Evolutionary conservation across 257 asterid species (phyloP).

Genomic region (Solanum sitiens): DNA sequence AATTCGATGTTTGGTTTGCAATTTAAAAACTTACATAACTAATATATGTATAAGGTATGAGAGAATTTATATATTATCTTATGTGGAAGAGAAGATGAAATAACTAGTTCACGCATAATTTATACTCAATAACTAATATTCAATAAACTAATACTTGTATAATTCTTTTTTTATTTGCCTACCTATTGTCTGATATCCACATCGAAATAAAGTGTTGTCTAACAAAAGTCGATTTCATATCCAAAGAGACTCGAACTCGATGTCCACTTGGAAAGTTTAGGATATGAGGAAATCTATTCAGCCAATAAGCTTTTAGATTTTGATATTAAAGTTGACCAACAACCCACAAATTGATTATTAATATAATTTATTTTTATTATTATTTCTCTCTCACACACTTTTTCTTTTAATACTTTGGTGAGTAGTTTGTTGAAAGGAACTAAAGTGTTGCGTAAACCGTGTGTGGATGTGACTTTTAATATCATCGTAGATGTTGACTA

Average conservation of each 20-base stretch:
- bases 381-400: neutral
- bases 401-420: neutral
- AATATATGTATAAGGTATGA: too few species aligned
- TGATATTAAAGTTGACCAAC: slow-evolving; percentile 9
- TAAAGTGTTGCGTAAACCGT: neutral
- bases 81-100: too few species aligned
- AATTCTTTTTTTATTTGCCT: too few species aligned
- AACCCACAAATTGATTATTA: neutral
- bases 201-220: too few species aligned
- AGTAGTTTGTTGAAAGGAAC: neutral
- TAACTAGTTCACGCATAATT: too few species aligned
- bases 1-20: too few species aligned
- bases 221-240: too few species aligned
- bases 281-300: slow-evolving; percentile 15
- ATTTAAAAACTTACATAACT: too few species aligned
- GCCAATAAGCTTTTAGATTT: slow-evolving; percentile 21
- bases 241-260: neutral
- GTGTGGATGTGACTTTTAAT: neutral
- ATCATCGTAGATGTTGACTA: neutral
- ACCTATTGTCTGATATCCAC: too few species aligned
- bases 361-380: neutral
- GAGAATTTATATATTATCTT: too few species aligned
- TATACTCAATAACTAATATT: too few species aligned
- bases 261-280: neutral
- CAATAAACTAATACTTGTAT: too few species aligned